phyloP scores from a whole-genome alignment of 2,329 filamentous ascomycete species.

The Penicillium polonicum region DNA sequence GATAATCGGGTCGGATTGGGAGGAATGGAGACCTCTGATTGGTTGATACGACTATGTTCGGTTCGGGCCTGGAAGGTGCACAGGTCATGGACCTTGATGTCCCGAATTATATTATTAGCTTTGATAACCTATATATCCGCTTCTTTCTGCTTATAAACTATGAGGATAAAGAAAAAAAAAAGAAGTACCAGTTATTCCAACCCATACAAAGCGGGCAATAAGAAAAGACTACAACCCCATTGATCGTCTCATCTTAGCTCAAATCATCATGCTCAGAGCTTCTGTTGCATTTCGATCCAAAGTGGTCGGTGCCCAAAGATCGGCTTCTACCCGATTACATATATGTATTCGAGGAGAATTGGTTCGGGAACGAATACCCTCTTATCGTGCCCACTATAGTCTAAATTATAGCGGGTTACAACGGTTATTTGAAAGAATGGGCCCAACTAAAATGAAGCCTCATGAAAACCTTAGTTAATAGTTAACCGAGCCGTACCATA shows the following conservation, averaged over 20 bases:
- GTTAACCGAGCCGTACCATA: no score
- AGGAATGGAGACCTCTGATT: background rate
- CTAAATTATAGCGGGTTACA: background rate
- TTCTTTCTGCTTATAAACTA: no score
- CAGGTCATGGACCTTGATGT: background rate
- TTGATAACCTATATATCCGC: no score
- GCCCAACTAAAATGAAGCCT: background rate
- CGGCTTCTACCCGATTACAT: background rate
- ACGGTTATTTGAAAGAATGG: background rate
- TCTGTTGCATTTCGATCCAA: background rate
- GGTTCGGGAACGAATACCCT: background rate
- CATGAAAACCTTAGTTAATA: background rate
- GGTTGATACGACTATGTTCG: background rate
- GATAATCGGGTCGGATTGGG: background rate
- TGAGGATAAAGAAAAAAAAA: background rate
- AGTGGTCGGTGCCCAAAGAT: background rate
- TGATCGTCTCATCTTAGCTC: background rate
- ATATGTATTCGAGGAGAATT: background rate
- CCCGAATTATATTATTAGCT: background rate
- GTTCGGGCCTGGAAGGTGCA: slow-evolving; percentile 4
- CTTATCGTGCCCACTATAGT: background rate
- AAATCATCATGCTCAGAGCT: background rate
- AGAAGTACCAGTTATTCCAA: background rate
- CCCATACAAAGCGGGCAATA: background rate
- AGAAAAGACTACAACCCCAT: background rate